These are phyloP conservation scores for Centaurea solstitialis DNA, from an alignment of 129 eudicot species.

Conservation along the genomic window DNA sequence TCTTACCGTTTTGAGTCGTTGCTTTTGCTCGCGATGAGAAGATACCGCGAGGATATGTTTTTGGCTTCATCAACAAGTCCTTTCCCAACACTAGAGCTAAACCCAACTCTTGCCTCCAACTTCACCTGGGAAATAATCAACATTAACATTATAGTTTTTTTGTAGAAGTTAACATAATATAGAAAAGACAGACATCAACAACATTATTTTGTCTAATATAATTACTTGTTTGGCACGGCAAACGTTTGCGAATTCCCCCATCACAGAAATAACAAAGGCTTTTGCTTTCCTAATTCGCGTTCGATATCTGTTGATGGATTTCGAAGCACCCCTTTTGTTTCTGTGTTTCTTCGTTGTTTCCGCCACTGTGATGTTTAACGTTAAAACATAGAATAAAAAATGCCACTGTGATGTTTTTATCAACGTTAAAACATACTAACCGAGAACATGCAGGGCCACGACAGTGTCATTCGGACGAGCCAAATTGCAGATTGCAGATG, in stretches of 20 bases:
- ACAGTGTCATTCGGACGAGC: conserved; percentile 68
- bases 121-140: conserved; percentile 47
- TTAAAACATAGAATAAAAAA: background rate
- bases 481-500: conserved; percentile 63
- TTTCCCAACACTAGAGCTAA: conserved; percentile 58
- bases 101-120: conserved; percentile 82
- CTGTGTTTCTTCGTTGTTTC: conserved; percentile 33
- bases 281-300: conserved; percentile 67
- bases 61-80: conserved; percentile 78
- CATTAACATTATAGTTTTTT: background rate
- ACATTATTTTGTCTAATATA: background rate
- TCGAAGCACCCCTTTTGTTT: conserved; percentile 20
- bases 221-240: conserved; percentile 65
- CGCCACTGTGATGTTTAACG: conserved; percentile 24
- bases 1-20: conserved; percentile 40
- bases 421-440: too few species aligned
- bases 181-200: background rate
- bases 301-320: conserved; percentile 41
- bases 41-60: conserved; percentile 51
- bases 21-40: conserved; percentile 55
- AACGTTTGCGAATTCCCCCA: conserved; percentile 71
- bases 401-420: too few species aligned
- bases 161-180: background rate
- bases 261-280: conserved; percentile 69
- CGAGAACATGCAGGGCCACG: conserved; percentile 74